Evolutionary conservation across 1,139 yeast species (phyloP), one percentile per base, ranked within the genome.

Genomic region (Zygosaccharomyces sapae): DNA sequence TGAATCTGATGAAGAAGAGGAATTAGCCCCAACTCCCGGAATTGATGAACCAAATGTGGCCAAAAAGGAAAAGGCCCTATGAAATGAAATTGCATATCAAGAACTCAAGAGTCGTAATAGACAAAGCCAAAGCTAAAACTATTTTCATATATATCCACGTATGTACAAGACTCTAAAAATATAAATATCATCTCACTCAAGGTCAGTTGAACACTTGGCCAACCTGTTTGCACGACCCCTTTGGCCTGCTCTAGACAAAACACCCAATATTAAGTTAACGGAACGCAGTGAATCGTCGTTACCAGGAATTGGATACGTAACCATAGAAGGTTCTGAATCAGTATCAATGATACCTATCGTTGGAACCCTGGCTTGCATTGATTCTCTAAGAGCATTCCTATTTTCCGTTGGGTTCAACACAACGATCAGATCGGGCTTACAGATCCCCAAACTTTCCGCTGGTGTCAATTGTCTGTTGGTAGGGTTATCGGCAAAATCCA

Each of bases 311-410:
- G 97, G 95, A 67, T 92, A 92, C 1, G 96, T 87, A 48, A 92
- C 85, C 57, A 85, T 70, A 6, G 88, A 79, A 16, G 97, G 95
- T 64, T 92, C 97, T 68, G 85, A 82, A 67, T 92, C 92, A 24
- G 98, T 88, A 68, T 92, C 98, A 55, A 94, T 82, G 50, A 92
- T 78, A 33, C 96, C 98, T 58, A 92, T 82, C 1, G 97, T 90
- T 51, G 98, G 98, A 24, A 92, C 80, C 65, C 95, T 79, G 52
- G 83, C 76, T 61, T 82, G 81, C 55, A 81, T 77, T 57, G 97
- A 94, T 69, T 92, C 98, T 45, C 75, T 75, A 48, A 92, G 72
- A 49, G 94, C 85, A 60, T 82, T 84, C 61, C 88, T 75, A 70
- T 88, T 86, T 62, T 89, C 96, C 33, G 83, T 82, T 12, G 97